Conservation (phyloP, 345 rosid species). For the Aquilaria yunnanensis region DNA sequence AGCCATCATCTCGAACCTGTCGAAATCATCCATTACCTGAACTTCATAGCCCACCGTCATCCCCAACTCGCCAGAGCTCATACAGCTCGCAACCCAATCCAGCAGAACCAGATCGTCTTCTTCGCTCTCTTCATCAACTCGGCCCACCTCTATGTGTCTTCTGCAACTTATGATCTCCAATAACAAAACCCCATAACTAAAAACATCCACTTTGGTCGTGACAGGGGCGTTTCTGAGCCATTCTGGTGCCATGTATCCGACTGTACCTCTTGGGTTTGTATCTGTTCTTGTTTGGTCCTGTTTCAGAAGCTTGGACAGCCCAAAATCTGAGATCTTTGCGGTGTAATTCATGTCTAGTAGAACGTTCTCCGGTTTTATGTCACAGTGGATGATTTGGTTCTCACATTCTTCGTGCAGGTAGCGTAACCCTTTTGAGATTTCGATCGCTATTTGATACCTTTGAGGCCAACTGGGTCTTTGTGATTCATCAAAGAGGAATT, state of each 20-base stretch:
- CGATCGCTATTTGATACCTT: conserved; percentile 21
- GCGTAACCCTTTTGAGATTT: conserved; percentile 22
- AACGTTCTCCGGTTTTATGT: conserved; percentile 31
- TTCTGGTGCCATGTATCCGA: conserved; percentile 31
- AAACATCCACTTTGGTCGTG: conserved; percentile 27
- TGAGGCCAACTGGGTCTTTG: conserved; percentile 17
- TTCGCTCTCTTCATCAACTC: conserved; percentile 30
- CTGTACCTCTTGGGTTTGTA: conserved; percentile 23
- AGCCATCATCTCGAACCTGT: conserved; percentile 30
- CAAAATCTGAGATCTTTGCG: conserved; percentile 26
- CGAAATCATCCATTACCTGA: conserved; percentile 18
- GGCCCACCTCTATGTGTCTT: conserved; percentile 24
- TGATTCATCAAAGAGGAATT: conserved; percentile 11
- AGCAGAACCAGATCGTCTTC: conserved; percentile 17
- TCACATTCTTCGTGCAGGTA: conserved; percentile 27
- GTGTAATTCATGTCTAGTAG: conserved; percentile 21
- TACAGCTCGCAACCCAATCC: conserved; percentile 20
- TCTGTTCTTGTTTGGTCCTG: conserved; percentile 29
- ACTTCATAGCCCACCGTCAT: conserved; percentile 16
- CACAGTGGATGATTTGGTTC: conserved; percentile 25
- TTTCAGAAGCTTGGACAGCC: conserved; percentile 25
- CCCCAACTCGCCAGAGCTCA: conserved; percentile 15
- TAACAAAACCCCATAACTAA: conserved; percentile 23
- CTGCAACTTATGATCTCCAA: conserved; percentile 28
- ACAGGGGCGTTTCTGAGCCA: conserved; percentile 24